phyloP scores from a whole-genome alignment of 2,329 filamentous ascomycete species.

The Ilyonectria mors-panacis region DNA sequence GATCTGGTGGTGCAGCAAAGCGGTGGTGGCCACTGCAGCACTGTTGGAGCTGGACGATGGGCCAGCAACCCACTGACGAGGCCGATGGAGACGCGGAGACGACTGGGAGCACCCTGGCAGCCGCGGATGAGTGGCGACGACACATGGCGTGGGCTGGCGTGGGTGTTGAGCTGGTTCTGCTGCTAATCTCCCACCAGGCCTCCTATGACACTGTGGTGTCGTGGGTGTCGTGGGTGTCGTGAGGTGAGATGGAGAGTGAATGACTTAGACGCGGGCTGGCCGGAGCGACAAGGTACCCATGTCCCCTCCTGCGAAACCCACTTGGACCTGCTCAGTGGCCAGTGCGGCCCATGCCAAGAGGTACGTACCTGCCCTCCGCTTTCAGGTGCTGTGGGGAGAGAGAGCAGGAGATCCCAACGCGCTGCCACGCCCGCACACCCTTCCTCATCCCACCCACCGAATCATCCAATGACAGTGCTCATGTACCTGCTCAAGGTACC shows the following conservation, averaged over 20 bases:
- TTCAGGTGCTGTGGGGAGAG: constrained; percentile 22
- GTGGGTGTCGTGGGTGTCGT: constrained; percentile 34
- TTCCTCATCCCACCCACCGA: constrained; percentile 9
- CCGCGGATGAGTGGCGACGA: constrained; percentile 39
- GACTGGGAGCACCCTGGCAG: constrained; percentile 40
- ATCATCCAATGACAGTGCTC: constrained; percentile 10
- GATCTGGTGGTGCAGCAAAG: constrained; percentile 37
- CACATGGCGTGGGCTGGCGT: constrained; percentile 45
- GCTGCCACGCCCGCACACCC: constrained; percentile 16
- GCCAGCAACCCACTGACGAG: constrained; percentile 21
- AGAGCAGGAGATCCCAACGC: constrained; percentile 18
- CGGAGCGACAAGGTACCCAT: constrained; percentile 30
- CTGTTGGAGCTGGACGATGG: constrained; percentile 26
- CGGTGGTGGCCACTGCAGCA: constrained; percentile 4
- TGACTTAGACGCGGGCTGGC: constrained; percentile 44
- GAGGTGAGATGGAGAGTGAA: constrained; percentile 40
- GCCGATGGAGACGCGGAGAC: constrained; percentile 42
- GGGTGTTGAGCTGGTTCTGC: constrained; percentile 37
- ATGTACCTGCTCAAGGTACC: constrained; percentile 30
- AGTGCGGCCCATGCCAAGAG: neutral
- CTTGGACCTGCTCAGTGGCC: constrained; percentile 11
- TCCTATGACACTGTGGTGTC: constrained; percentile 44
- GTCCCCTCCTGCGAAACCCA: neutral
- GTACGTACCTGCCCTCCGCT: constrained; percentile 21
- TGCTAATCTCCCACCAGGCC: constrained; percentile 46